phyloP scores from a whole-genome alignment of 202 grass and related monocot genomes.

The Bolboschoenoplectus hybrid region DNA sequence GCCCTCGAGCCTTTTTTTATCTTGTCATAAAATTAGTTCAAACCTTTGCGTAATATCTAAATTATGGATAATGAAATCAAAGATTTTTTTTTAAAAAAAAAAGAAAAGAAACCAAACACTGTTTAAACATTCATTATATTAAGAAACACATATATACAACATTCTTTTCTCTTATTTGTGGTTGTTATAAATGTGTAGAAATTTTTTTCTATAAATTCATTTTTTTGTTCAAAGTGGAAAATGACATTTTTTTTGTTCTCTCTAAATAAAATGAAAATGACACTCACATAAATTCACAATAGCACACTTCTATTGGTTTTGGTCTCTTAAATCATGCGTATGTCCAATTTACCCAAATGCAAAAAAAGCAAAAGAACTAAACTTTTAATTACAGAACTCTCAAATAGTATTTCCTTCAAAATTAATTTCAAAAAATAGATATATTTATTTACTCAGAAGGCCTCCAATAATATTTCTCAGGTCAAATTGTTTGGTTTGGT shows the following conservation, averaged over 20 bases:
- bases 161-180: too few relatives aligned
- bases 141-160: too few relatives aligned
- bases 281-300: not conserved
- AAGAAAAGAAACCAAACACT: too few relatives aligned
- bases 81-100: not conserved
- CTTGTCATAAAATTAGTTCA: not conserved
- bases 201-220: too few relatives aligned
- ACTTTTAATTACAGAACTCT: not conserved
- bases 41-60: not conserved
- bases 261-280: not conserved
- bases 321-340: not conserved
- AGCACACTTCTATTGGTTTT: not conserved
- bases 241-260: not conserved
- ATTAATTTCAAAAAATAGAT: not conserved
- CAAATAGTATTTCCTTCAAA: not conserved
- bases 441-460: not conserved
- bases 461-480: not conserved
- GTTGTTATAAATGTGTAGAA: too few relatives aligned
- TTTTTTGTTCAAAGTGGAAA: too few relatives aligned
- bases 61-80: not conserved
- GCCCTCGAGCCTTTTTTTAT: not conserved
- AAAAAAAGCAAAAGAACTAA: not conserved
- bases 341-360: not conserved
- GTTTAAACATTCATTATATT: too few relatives aligned
- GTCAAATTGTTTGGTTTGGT: constrained; percentile 3